These are phyloP conservation scores for Xylariaceae sp. DNA, from an alignment of 2,329 filamentous ascomycete species.

Conservation along the genomic window DNA sequence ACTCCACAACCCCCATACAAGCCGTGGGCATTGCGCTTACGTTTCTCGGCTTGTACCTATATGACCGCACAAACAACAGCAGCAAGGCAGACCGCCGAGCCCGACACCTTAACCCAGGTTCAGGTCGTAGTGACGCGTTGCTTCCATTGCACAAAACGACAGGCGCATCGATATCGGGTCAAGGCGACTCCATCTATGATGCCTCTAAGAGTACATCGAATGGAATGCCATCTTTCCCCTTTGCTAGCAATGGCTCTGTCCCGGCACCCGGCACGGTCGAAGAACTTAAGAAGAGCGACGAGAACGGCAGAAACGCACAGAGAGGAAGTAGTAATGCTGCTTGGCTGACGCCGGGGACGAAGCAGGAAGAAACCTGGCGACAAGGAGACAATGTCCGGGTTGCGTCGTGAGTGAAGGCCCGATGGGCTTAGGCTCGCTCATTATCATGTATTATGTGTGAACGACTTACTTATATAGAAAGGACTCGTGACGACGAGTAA, in stretches of 20 bases:
- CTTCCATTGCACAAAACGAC: slow-evolving; percentile 58
- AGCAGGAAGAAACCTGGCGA: slow-evolving; percentile 80
- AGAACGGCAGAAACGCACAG: slow-evolving; percentile 36
- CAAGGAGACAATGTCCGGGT: slow-evolving; percentile 37
- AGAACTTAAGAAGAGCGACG: slow-evolving; percentile 55
- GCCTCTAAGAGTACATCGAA: slow-evolving; percentile 33
- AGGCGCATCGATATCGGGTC: slow-evolving; percentile 31
- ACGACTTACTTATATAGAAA: slow-evolving; percentile 22
- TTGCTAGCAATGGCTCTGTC: slow-evolving; percentile 45
- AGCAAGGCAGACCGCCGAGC: slow-evolving; percentile 83
- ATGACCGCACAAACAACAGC: slow-evolving; percentile 85
- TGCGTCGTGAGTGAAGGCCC: slow-evolving; percentile 17
- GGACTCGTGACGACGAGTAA: slow-evolving; percentile 12
- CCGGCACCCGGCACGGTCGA: slow-evolving; percentile 33
- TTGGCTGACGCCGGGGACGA: slow-evolving; percentile 75
- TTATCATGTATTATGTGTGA: slow-evolving; percentile 23
- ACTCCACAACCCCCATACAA: slow-evolving; percentile 76
- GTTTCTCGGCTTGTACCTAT: slow-evolving; percentile 88
- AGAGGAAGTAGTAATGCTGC: slow-evolving; percentile 44
- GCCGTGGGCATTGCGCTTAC: slow-evolving; percentile 81
- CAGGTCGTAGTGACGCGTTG: slow-evolving; percentile 43
- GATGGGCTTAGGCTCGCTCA: slow-evolving; percentile 2
- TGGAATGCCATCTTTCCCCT: slow-evolving; percentile 35
- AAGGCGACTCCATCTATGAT: slow-evolving; percentile 35
- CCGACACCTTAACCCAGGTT: slow-evolving; percentile 55